Evolutionary conservation across 257 asterid species (phyloP).

Genomic region (Penstemon newberryi): DNA sequence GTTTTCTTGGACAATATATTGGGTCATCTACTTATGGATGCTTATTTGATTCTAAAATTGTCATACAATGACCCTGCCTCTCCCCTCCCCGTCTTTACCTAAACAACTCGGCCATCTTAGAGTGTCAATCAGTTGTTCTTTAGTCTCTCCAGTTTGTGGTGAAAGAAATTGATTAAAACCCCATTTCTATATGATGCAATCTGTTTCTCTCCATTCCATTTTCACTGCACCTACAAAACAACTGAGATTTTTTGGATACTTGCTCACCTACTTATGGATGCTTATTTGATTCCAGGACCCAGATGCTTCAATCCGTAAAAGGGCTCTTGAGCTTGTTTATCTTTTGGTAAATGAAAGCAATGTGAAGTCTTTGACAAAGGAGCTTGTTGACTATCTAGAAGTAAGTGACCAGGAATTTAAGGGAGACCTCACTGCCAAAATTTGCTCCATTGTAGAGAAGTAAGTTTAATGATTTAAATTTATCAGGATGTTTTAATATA

Average conservation of each 20-base stretch:
- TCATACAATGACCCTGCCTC: too few relatives aligned
- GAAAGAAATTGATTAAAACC: too few relatives aligned
- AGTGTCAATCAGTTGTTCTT: too few relatives aligned
- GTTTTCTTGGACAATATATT: too few relatives aligned
- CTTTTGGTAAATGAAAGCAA: constrained; percentile 87
- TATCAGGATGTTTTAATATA: background rate
- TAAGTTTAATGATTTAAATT: constrained; percentile 48
- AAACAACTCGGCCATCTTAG: too few relatives aligned
- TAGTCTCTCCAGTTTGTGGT: too few relatives aligned
- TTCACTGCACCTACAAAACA: constrained; percentile 3
- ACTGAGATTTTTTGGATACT: constrained; percentile 7
- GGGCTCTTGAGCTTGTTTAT: constrained; percentile 94
- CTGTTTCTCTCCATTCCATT: background rate
- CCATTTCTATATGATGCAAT: too few relatives aligned
- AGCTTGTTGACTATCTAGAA: constrained; percentile 85
- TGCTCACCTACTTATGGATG: background rate
- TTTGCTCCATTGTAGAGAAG: constrained; percentile 96
- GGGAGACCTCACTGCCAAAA: constrained; percentile 89
- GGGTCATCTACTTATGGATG: constrained; percentile 22
- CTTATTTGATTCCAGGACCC: constrained; percentile 69
- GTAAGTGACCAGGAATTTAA: constrained; percentile 88
- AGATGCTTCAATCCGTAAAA: constrained; percentile 98
- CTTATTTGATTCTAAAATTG: constrained; percentile 61
- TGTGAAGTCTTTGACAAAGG: constrained; percentile 84
- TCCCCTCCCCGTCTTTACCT: too few relatives aligned